These are phyloP conservation scores for Bruguiera hainesii DNA, from an alignment of 441 rosid species.

Conservation along the genomic window DNA sequence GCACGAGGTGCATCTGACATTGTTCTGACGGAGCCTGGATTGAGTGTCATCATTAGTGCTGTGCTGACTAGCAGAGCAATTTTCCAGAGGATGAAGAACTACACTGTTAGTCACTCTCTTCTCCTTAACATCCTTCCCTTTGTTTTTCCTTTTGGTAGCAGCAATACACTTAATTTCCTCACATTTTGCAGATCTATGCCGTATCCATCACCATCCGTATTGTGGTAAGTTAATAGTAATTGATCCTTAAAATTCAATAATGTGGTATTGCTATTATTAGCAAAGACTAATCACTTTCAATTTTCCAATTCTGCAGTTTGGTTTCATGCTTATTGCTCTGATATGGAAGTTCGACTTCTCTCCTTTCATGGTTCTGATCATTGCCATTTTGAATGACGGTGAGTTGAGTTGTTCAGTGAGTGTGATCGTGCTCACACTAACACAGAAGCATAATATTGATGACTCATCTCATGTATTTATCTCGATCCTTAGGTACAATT, in stretches of 20 bases:
- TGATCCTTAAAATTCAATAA: not conserved
- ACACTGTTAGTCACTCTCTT: slow-evolving; percentile 50
- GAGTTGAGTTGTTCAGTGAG: slow-evolving; percentile 37
- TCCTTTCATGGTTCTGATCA: slow-evolving; percentile 95
- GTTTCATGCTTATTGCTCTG: slow-evolving; percentile 87
- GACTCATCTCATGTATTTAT: not conserved
- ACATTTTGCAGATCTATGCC: slow-evolving; percentile 67
- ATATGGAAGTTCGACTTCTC: slow-evolving; percentile 95
- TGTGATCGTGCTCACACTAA: not conserved
- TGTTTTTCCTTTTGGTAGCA: not conserved
- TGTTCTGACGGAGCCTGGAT: slow-evolving; percentile 88
- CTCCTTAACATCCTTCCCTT: not conserved
- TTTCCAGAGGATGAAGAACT: slow-evolving; percentile 93
- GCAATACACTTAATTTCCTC: not conserved
- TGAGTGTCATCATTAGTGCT: slow-evolving; percentile 82
- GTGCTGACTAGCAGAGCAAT: slow-evolving; percentile 80
- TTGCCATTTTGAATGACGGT: slow-evolving; percentile 96
- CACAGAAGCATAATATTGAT: not conserved
- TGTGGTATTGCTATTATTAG: not conserved
- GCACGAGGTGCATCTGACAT: slow-evolving; percentile 90
- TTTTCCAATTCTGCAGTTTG: slow-evolving; percentile 50
- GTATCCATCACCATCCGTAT: slow-evolving; percentile 96
- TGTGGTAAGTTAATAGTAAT: slow-evolving; percentile 53
- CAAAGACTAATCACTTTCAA: not conserved
- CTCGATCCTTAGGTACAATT: slow-evolving; percentile 50